Percentiles rank a stretch among this genome's conserved stretches.
These are phyloP conservation scores for Pyrrhoderma noxium DNA, from an alignment of 1,284 basidiomycete species.

Conservation along the genomic window DNA sequence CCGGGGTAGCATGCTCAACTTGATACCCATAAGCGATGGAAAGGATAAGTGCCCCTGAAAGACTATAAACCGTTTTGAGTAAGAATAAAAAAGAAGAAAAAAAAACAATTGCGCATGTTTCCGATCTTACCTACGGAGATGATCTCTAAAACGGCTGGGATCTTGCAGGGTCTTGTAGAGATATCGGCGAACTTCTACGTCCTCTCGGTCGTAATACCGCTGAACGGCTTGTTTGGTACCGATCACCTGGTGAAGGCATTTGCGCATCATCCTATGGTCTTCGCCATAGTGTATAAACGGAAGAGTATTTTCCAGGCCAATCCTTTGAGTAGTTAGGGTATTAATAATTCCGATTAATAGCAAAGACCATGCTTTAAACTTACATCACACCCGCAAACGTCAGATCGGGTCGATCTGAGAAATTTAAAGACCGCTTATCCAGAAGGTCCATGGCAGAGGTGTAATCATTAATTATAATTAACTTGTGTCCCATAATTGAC, in stretches of 20 bases:
- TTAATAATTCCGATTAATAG: no score
- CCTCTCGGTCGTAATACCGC: conserved; percentile 8
- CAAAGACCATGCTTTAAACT: not conserved
- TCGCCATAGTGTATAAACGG: conserved; percentile 4
- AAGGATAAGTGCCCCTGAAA: conserved; percentile 26
- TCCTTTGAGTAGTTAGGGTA: not conserved
- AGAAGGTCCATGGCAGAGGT: conserved; percentile 37
- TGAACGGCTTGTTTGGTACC: conserved; percentile 4
- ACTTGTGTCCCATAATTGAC: conserved; percentile 33
- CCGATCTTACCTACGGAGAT: conserved; percentile 10
- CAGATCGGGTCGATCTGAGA: conserved; percentile 36
- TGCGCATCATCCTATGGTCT: conserved; percentile 2
- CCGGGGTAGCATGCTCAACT: conserved; percentile 22
- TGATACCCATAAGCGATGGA: conserved; percentile 29
- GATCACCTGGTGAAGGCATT: conserved; percentile 6
- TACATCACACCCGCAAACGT: conserved; percentile 14
- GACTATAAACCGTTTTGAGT: conserved; percentile 20
- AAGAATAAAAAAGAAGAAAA: not conserved
- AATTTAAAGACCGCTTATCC: conserved; percentile 40
- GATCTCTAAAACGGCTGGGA: conserved; percentile 1
- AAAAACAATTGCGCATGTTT: not conserved
- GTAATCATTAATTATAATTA: conserved; percentile 37
- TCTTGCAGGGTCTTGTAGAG: conserved; percentile 10
- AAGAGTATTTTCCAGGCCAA: conserved; percentile 1
- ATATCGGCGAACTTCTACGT: conserved; percentile 13